These are phyloP conservation scores for Candida insectorum DNA, from an alignment of 805 yeast genomes.

Conservation along the genomic window DNA sequence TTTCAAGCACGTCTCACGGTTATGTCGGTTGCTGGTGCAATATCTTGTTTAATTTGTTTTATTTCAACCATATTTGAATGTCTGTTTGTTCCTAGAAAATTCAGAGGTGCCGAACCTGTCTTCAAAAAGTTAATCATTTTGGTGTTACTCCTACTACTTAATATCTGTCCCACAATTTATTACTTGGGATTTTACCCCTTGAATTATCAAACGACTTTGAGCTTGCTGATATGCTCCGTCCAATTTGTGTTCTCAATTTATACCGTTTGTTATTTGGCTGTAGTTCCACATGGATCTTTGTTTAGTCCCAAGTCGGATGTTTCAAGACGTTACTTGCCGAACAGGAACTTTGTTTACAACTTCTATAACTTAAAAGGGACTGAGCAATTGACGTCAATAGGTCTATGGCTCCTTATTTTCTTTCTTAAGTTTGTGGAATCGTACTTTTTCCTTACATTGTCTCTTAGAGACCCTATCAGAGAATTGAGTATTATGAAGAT, in stretches of 20 bases:
- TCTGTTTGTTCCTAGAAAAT: slow-evolving; percentile 63
- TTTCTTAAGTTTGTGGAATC: slow-evolving; percentile 70
- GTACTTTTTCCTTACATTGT: slow-evolving; percentile 70
- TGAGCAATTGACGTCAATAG: slow-evolving; percentile 58
- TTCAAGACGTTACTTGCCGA: slow-evolving; percentile 47
- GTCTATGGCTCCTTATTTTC: slow-evolving; percentile 68
- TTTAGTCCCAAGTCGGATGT: slow-evolving; percentile 31
- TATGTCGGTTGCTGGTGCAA: slow-evolving; percentile 64
- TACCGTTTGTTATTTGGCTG: slow-evolving; percentile 54
- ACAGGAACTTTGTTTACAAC: slow-evolving; percentile 56
- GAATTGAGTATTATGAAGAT: slow-evolving; percentile 58
- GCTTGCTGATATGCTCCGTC: slow-evolving; percentile 44
- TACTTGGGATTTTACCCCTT: slow-evolving; percentile 40
- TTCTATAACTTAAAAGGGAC: slow-evolving; percentile 52
- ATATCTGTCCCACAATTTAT: slow-evolving; percentile 51
- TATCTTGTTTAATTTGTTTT: slow-evolving; percentile 56
- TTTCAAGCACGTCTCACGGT: slow-evolving; percentile 52
- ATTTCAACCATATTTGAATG: slow-evolving; percentile 56
- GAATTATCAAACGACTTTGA: slow-evolving; percentile 26
- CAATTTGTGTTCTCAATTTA: slow-evolving; percentile 57
- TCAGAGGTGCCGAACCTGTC: slow-evolving; percentile 70
- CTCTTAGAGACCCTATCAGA: slow-evolving; percentile 69
- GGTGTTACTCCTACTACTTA: slow-evolving; percentile 38
- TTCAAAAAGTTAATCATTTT: slow-evolving; percentile 44
- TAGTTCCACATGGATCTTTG: slow-evolving; percentile 58